Percentiles rank a stretch among this genome's conserved stretches.
Conservation (phyloP, 2,329 filamentous ascomycete species). For the Exophiala sp. region DNA sequence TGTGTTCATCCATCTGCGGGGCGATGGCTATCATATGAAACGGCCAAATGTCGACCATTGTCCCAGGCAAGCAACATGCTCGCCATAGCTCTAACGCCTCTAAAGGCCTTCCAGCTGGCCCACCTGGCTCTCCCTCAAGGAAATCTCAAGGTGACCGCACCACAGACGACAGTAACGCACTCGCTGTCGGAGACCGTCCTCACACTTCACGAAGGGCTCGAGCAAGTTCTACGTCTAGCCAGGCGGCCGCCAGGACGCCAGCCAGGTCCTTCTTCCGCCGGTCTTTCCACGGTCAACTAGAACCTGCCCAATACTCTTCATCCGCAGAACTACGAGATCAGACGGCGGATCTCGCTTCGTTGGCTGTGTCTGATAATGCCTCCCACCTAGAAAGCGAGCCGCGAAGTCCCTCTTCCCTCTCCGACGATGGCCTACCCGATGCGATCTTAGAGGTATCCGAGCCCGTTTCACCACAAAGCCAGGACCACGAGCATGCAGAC, state of each 20-base stretch:
- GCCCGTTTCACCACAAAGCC: conserved; percentile 49
- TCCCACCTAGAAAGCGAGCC: conserved; percentile 20
- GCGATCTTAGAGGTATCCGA: conserved; percentile 63
- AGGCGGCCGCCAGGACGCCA: conserved; percentile 35
- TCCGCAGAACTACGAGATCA: conserved; percentile 75
- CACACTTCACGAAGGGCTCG: conserved; percentile 17
- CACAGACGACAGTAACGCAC: conserved; percentile 14
- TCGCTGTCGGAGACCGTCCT: conserved; percentile 22
- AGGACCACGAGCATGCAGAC: conserved; percentile 31
- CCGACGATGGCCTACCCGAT: conserved; percentile 33
- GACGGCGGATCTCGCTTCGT: conserved; percentile 80
- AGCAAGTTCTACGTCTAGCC: conserved; percentile 24
- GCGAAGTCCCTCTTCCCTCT: conserved; percentile 6
- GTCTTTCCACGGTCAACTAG: conserved; percentile 41
- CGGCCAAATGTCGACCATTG: conserved; percentile 19
- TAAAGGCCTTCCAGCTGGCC: conserved; percentile 11
- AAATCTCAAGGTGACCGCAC: conserved; percentile 18
- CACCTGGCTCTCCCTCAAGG: conserved; percentile 19
- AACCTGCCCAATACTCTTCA: conserved; percentile 71
- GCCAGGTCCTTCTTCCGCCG: conserved; percentile 45
- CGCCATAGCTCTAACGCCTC: conserved; percentile 20
- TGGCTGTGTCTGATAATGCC: conserved; percentile 63
- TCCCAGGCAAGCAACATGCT: conserved; percentile 18
- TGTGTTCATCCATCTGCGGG: conserved; percentile 14
- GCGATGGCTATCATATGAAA: conserved; percentile 18